A percentile compares a stretch with the other conserved stretches of the same genome.
These are phyloP conservation scores for Kregervanrija fluxuum DNA, from an alignment of 805 yeast species.

Conservation along the genomic window DNA sequence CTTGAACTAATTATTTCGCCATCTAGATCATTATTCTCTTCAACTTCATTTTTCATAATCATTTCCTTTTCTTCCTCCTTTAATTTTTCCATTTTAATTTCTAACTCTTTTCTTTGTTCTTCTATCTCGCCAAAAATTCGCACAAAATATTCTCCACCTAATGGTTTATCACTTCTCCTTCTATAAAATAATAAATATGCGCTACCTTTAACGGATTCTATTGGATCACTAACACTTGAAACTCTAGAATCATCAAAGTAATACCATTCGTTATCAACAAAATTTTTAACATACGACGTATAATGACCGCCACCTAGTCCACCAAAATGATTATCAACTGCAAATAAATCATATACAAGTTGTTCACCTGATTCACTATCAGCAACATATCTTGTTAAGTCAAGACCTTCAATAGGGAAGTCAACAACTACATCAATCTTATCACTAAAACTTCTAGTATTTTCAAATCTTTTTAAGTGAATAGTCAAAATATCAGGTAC, in stretches of 20 bases:
- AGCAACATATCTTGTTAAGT: conserved; percentile 54
- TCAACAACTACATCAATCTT: conserved; percentile 80
- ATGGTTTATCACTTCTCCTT: conserved; percentile 33
- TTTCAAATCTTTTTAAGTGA: conserved; percentile 86
- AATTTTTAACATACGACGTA: conserved; percentile 82
- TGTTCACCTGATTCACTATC: conserved; percentile 28
- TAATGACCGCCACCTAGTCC: conserved; percentile 98
- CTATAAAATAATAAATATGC: conserved; percentile 86
- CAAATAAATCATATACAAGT: conserved; percentile 73
- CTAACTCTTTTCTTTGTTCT: conserved; percentile 10
- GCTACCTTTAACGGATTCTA: conserved; percentile 58
- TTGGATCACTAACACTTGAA: conserved; percentile 44
- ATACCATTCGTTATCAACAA: conserved; percentile 74
- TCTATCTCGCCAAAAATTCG: conserved; percentile 35
- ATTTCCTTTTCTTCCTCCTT: neutral
- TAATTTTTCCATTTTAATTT: conserved; percentile 2
- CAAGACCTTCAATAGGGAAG: conserved; percentile 80
- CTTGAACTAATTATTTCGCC: neutral
- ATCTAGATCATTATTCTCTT: neutral
- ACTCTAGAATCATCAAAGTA: conserved; percentile 85
- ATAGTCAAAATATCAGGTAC: conserved; percentile 86
- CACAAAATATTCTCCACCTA: conserved; percentile 44
- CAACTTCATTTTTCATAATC: neutral
- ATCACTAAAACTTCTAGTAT: conserved; percentile 77
- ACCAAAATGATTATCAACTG: conserved; percentile 93